Base-by-base conservation (phyloP, 192 early-diverging fungal genomes). In the Funneliformis geosporum region DNA sequence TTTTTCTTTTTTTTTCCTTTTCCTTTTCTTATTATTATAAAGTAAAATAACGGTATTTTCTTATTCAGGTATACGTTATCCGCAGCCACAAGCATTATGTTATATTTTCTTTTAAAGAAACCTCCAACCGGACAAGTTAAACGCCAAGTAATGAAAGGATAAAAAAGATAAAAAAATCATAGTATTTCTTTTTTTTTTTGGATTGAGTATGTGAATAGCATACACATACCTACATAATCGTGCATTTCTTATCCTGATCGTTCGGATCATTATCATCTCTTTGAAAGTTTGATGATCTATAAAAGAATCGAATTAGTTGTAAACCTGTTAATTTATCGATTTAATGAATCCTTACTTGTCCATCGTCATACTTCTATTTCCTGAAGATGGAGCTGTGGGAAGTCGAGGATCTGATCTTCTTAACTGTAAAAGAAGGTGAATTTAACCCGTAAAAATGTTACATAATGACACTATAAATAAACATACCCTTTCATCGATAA, bases 41-140 rank as follows among this genome's bases (percentile, higher is more conserved):
- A 42, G 27, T 76, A 62, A n/a, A 16, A 47, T 12, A 23, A 33
- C 14, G 16, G 8, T 60, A n/a, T 44, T 50, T 38, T 28, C 23
- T 9, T 69, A 44, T 40, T 77, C 76, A 87, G 86, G 86, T 89
- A 91, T 70, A 84, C 88, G 25, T 85, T 93, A 11, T 91, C 91
- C 39, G 85, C 86, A 16, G 88, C 91, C 11, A 94, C 93, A 42
- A 84, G 86, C 40, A 88, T 81, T 5, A 94, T 94, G 92, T 84
- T 94, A 9, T 88, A 85, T 50, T 85, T 84, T 65, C 82, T 90
- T 39, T 81, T 94, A 64, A 89, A 88, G 81, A 88, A 88, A 14
- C 92, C 91, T 43, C 82, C 81, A 60, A 47, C 79, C 14, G 76
- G 76, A 50, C 73, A 62, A 21, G 55, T 75, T 18, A 33, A 40